These are phyloP conservation scores for Corrigiola litoralis DNA, from an alignment of 179 eudicot species.

Conservation along the genomic window DNA sequence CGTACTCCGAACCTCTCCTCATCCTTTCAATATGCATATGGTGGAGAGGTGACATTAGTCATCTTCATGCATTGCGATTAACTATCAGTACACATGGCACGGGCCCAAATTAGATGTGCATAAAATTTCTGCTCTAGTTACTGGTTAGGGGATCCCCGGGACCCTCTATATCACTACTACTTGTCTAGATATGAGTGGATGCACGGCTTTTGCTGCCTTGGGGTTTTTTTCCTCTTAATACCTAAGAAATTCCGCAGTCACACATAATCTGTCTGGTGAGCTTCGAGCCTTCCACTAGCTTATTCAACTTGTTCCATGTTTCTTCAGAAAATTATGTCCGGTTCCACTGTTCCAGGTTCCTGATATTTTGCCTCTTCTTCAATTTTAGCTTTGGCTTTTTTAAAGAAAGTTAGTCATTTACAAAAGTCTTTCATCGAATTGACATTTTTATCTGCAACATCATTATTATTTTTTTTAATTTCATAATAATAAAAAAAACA, in stretches of 20 bases:
- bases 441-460: too few species aligned
- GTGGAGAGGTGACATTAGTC: not conserved
- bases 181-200: not conserved
- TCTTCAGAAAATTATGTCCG: too few species aligned
- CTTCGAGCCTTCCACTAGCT: slow-evolving; percentile 4
- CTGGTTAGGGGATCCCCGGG: not conserved
- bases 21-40: slow-evolving; percentile 3
- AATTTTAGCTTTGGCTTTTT: too few species aligned
- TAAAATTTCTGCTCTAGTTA: too few species aligned
- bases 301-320: not conserved
- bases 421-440: too few species aligned
- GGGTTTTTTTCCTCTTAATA: not conserved
- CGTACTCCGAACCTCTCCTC: not conserved
- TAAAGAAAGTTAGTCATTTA: too few species aligned
- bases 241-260: not conserved
- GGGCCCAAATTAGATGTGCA: too few species aligned
- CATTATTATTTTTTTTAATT: too few species aligned
- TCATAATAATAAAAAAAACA: too few species aligned
- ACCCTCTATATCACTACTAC: not conserved
- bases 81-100: not conserved
- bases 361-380: too few species aligned
- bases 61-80: not conserved
- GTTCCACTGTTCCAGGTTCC: too few species aligned
- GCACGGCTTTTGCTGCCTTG: not conserved
- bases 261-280: too few species aligned